Evolutionary conservation across 176 grass and related monocot species (phyloP), one percentile per base, ranked within the genome.

Genomic region (Cenchrus fungigraminus): DNA sequence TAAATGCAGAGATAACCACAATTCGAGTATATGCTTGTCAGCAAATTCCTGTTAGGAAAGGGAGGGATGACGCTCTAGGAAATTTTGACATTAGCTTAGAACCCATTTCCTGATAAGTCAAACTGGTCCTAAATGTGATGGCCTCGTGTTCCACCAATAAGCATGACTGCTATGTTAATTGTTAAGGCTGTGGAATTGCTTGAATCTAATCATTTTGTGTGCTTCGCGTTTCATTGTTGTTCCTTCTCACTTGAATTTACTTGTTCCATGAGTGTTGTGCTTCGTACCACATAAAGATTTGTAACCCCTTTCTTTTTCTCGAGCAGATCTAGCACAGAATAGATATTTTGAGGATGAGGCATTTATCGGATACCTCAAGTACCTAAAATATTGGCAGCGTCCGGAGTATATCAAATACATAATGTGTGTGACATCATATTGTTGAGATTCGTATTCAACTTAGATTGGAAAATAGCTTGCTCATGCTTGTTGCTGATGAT

Each of bases 371-470:
- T 98, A 99, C 70, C 86, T 99, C 83, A 99, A 99, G 76, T 99
- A 98, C 85, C 97, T 96, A 58, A 91, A 89, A 77, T 98, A 94
- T 68, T 96, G 97, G 93, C 89, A 98, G 86, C 86, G 74, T 44
- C 88, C 93, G 0, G 93, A 98, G 88, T 98, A 95, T 78, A 90
- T 98, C 84, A 95, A 98, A 82, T 95, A 91, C 78, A 95, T 98
- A 80, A 95, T 94, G 96, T 94, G 43, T 87, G 97, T 91, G 12
- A 80, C 81, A 79, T 9, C 69, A 54, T 49, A 76, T 34, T 68
- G 15, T 57, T 66, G 17, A 60, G 6, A 56, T 76, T 56, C 73
- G 1, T 50, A 3, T 54, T 5, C 42, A 68, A 2, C 17, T 57
- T 13, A 74, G 3, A 57, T 57, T 13, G 69, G 3, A 57, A 79